These are phyloP conservation scores for Phlyctochytrium bullatum DNA, from an alignment of 192 early-diverging fungal species.

Conservation along the genomic window DNA sequence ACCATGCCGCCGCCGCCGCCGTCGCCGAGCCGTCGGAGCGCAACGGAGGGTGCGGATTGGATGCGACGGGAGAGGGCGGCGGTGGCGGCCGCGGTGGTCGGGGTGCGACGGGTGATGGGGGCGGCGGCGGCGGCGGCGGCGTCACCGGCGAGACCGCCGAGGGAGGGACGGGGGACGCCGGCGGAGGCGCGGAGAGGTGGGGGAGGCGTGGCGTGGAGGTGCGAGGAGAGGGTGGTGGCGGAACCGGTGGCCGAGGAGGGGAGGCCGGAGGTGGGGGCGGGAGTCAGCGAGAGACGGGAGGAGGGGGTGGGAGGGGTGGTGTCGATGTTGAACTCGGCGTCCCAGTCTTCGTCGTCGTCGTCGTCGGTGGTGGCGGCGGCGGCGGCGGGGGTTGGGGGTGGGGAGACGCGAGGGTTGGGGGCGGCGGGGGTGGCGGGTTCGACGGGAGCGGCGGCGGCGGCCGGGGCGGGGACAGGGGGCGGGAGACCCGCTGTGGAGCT, in stretches of 20 bases:
- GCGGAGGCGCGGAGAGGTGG: neutral
- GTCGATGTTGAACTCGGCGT: neutral
- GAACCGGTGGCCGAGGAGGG: neutral
- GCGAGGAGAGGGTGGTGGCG: too few relatives aligned
- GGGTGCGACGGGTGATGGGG: too few relatives aligned
- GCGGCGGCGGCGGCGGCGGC: neutral
- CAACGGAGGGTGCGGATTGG: conserved; percentile 19
- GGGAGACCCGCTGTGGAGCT: neutral
- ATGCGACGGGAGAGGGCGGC: conserved; percentile 21
- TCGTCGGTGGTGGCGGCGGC: neutral
- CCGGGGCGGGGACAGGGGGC: neutral
- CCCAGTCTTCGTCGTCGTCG: neutral
- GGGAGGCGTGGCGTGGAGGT: neutral
- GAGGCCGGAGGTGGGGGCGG: conserved; percentile 12
- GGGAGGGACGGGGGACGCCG: neutral
- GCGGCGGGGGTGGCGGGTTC: neutral
- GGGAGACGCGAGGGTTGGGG: neutral
- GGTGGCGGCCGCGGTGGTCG: conserved; percentile 21
- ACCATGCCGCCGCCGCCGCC: conserved; percentile 18
- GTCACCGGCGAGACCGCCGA: conserved; percentile 2
- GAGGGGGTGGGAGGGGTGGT: neutral
- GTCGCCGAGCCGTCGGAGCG: conserved; percentile 11
- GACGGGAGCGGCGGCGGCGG: neutral
- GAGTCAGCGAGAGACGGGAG: neutral
- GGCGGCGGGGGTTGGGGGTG: neutral